Conservation (phyloP, 768 basidiomycete species). For the Lactarius pseudohatsudake region DNA sequence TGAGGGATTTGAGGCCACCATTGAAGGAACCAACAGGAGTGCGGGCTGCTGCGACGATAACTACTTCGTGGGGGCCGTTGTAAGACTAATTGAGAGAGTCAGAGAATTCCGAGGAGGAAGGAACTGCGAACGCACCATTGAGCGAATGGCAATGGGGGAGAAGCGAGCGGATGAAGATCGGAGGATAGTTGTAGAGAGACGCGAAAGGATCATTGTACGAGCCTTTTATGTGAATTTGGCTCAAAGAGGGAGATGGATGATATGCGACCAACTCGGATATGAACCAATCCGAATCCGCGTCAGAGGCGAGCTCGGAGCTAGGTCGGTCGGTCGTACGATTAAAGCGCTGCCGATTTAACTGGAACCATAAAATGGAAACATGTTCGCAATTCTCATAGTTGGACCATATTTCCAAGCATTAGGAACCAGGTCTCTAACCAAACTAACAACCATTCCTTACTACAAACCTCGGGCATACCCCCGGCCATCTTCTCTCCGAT, state of each 20-base stretch:
- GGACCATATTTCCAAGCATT: constrained; percentile 64
- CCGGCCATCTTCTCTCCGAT: constrained; percentile 47
- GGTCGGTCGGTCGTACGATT: constrained; percentile 31
- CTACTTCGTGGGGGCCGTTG: constrained; percentile 67
- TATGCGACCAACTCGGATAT: constrained; percentile 30
- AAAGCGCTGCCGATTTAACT: constrained; percentile 23
- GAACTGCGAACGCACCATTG: constrained; percentile 32
- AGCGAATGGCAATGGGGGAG: constrained; percentile 32
- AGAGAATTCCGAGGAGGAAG: constrained; percentile 1
- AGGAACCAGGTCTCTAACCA: constrained; percentile 81
- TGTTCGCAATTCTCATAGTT: constrained; percentile 41
- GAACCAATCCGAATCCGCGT: constrained; percentile 31
- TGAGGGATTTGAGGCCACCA: constrained; percentile 82
- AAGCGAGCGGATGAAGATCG: constrained; percentile 37
- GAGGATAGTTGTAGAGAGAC: constrained; percentile 44
- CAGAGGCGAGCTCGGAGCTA: constrained; percentile 12
- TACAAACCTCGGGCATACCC: constrained; percentile 24
- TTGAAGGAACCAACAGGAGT: constrained; percentile 95
- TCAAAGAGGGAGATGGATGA: background rate
- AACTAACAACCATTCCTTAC: constrained; percentile 35
- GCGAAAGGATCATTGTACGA: constrained; percentile 20
- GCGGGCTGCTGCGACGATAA: constrained; percentile 91
- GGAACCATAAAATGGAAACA: background rate
- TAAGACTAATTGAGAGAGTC: constrained; percentile 34
- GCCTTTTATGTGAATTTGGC: constrained; percentile 5